Conservation (phyloP, 129 eudicot genomes). For the Helichrysum umbraculigerum region DNA sequence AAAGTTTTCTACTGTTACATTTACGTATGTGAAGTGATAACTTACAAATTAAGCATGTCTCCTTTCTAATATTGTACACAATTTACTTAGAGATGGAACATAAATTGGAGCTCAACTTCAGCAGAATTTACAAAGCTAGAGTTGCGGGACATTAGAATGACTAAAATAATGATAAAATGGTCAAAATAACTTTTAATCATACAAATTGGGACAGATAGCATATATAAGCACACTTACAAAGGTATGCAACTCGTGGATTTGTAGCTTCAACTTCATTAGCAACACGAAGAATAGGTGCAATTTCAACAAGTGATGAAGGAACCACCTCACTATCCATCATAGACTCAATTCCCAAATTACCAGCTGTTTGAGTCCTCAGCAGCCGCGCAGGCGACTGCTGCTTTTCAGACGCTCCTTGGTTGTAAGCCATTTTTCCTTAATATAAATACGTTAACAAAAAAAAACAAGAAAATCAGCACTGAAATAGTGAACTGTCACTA, state of each 20-base stretch:
- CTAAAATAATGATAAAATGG: background rate
- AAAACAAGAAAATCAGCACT: background rate
- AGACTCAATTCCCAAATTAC: constrained; percentile 65
- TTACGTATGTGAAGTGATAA: too few relatives aligned
- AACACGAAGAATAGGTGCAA: constrained; percentile 94
- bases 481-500: background rate
- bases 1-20: background rate
- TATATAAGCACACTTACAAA: constrained; percentile 50
- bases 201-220: background rate
- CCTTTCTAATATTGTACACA: background rate
- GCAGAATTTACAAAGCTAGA: background rate
- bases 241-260: constrained; percentile 85
- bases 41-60: too few relatives aligned
- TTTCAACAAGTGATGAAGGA: constrained; percentile 79
- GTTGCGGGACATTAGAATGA: background rate
- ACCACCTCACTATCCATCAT: constrained; percentile 95
- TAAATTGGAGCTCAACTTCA: background rate
- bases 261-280: constrained; percentile 85
- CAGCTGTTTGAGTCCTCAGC: constrained; percentile 68
- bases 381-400: constrained; percentile 59
- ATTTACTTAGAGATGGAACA: background rate
- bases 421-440: constrained; percentile 57
- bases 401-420: constrained; percentile 57
- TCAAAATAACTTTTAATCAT: background rate
- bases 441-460: constrained; percentile 7